Conservation (phyloP, 164 flowering plant species). For the Stephania cephalantha region DNA sequence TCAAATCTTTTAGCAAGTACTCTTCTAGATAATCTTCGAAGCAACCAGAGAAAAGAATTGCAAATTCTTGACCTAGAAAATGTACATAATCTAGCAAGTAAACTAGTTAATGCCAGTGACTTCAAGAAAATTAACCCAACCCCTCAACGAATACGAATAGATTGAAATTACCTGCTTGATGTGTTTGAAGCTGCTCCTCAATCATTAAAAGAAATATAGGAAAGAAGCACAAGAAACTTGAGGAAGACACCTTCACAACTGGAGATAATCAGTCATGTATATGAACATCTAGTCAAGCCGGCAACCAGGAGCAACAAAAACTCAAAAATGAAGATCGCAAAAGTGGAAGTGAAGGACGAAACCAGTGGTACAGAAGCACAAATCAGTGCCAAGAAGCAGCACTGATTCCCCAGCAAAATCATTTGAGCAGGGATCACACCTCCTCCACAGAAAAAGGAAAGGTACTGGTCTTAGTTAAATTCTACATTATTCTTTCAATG, state of each 20-base stretch:
- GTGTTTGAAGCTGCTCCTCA: constrained; percentile 10
- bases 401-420: constrained; percentile 27
- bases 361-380: constrained; percentile 52
- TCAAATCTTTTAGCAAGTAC: neutral
- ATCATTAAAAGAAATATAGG: neutral
- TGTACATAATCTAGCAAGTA: too few species aligned
- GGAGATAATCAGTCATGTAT: constrained; percentile 14
- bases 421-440: constrained; percentile 27
- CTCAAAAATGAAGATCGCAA: constrained; percentile 18
- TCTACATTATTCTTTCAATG: constrained; percentile 2
- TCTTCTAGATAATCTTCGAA: neutral
- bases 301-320: constrained; percentile 7
- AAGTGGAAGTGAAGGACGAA: constrained; percentile 33
- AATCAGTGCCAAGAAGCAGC: constrained; percentile 64
- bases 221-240: constrained; percentile 8
- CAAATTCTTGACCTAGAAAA: neutral
- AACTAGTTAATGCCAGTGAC: neutral
- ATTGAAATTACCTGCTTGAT: constrained; percentile 12
- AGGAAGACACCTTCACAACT: constrained; percentile 14
- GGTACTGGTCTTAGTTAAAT: constrained; percentile 25
- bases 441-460: constrained; percentile 55
- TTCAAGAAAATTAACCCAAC: neutral
- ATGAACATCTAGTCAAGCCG: constrained; percentile 14
- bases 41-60: neutral
- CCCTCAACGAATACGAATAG: neutral